A percentile compares a stretch with the other conserved stretches of the same genome.
Conservation (phyloP, 768 basidiomycete genomes). For the Gloeophyllum trabeum region DNA sequence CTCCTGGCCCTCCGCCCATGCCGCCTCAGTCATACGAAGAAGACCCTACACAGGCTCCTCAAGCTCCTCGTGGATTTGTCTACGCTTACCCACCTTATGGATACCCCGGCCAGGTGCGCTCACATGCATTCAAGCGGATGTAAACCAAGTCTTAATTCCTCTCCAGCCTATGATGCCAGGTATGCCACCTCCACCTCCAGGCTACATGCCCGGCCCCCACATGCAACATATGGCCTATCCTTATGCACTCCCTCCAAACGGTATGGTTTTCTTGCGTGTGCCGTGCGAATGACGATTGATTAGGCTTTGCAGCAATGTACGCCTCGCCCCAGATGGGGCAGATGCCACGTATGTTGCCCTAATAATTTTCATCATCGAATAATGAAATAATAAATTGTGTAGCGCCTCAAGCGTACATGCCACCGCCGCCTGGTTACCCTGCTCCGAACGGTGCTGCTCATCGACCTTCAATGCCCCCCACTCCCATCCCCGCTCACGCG, state of each 20-base stretch:
- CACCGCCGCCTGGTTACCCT: conserved; percentile 66
- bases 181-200: conserved; percentile 74
- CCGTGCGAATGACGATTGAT: conserved; percentile 4
- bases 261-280: conserved; percentile 22
- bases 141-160: conserved; percentile 4
- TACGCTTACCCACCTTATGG: conserved; percentile 69
- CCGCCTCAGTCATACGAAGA: conserved; percentile 76
- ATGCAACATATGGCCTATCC: conserved; percentile 85
- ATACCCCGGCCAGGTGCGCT: conserved; percentile 64
- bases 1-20: conserved; percentile 56
- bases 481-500: conserved; percentile 78
- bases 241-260: conserved; percentile 70
- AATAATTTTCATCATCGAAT: too few species aligned
- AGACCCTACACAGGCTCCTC: conserved; percentile 43
- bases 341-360: conserved; percentile 64
- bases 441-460: conserved; percentile 70
- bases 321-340: conserved; percentile 72
- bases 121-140: conserved; percentile 1
- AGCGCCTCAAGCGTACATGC: conserved; percentile 73
- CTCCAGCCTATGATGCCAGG: conserved; percentile 75
- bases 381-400: conserved; percentile 7
- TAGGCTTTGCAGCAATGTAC: conserved; percentile 55
- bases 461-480: conserved; percentile 85
- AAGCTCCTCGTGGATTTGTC: conserved; percentile 44
- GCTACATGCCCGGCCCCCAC: conserved; percentile 70